Evolutionary conservation across 2,329 filamentous ascomycete species (phyloP), one percentile per base, ranked within the genome.

Genomic region (Helicocarpus griseus): DNA sequence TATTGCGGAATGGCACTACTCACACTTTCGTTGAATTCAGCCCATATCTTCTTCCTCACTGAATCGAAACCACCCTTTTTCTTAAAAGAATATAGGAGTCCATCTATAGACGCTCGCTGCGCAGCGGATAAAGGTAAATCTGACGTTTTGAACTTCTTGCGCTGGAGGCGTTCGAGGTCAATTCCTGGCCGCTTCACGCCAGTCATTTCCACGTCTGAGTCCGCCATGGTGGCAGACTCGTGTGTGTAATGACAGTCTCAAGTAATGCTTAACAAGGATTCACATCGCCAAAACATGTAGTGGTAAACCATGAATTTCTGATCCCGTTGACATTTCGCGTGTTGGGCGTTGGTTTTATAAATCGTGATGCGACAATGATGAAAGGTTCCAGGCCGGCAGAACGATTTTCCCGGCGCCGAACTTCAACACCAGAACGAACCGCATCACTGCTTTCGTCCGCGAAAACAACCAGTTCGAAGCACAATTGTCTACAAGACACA

Each of bases 11-110:
- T 45, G 26, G 22, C 19, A 26, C 14, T 38, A 53, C 73, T 55
- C 71, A 80, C 78, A 54, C 74, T 73, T 48, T 75, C 69, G 52
- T 77, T 74, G 54, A 79, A 83, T 52, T 80, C 74, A 11, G 77
- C 73, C 70, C 80, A 81, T 2, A 81, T 68, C 53, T 77, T 74
- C 64, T 83, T 84, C 53, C 81, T 77, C 51, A 83, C 67, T 47
- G 68, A 70, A 63, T 85, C 81, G 60, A 82, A 85, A 51, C 80
- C 79, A 56, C 81, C 81, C 64, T 82, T 82, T 66, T 83, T 84
- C 66, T 82, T 82, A 64, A 83, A 82, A 0, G 77, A 78, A 61
- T 81, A 76, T 17, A 83, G 71, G 41, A 85, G 72, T 57, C 73
- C 73, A 62, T 84, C 80, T 51, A 85, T 81, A 22, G 76, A 74